Conservation (phyloP, 176 grass and related monocot genomes). For the Pharus latifolius region DNA sequence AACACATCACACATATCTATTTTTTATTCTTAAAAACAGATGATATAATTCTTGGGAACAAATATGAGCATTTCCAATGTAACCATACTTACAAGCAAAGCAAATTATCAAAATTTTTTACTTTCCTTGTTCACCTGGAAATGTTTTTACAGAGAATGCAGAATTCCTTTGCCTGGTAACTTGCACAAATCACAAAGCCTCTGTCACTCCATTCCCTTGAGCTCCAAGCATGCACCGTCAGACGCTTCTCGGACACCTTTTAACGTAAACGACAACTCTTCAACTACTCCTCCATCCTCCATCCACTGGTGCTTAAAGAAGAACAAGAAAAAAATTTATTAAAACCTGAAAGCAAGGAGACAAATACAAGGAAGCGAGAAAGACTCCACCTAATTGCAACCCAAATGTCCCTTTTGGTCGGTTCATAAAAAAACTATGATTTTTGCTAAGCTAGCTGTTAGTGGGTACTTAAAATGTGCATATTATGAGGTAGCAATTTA, state of each 20-base stretch:
- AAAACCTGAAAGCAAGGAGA: not conserved
- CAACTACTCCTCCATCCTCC: slow-evolving; percentile 18
- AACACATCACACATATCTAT: no score
- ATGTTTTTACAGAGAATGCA: no score
- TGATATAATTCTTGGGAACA: not conserved
- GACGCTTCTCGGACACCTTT: not conserved
- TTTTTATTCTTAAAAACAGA: no score
- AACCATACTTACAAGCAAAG: slow-evolving; percentile 17
- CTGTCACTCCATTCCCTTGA: not conserved
- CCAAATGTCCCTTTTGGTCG: slow-evolving; percentile 13
- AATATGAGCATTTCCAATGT: not conserved
- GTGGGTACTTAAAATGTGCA: not conserved
- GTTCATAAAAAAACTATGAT: not conserved
- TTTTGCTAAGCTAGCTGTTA: not conserved
- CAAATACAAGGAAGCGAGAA: not conserved
- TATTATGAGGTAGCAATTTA: not conserved
- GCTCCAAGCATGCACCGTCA: not conserved
- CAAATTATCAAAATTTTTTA: not conserved
- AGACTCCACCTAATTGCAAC: slow-evolving; percentile 32
- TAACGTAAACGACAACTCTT: slow-evolving; percentile 3
- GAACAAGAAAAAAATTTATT: not conserved
- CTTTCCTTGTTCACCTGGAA: slow-evolving; percentile 3
- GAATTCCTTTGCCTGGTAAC: no score
- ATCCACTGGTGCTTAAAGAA: slow-evolving; percentile 12
- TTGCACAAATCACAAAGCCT: not conserved